Base-by-base conservation (phyloP, 495 filamentous ascomycete genomes). In the Pseudomonodictys pantanalensis region DNA sequence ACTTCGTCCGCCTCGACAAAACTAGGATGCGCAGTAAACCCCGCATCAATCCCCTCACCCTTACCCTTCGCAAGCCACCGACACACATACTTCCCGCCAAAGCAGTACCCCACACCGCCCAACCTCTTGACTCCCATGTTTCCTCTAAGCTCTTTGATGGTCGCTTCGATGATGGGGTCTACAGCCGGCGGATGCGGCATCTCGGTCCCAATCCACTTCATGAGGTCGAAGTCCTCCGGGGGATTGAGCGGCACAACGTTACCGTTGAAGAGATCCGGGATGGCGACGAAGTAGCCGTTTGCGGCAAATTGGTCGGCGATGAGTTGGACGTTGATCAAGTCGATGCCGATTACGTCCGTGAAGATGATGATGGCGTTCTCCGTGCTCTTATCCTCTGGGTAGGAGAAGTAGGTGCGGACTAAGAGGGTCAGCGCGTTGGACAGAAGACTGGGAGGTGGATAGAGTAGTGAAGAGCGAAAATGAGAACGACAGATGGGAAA, bases 301-400 rank as follows among this genome's bases (percentile, higher is more conserved):
- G 82, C 84, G 56, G 91, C 91, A 60, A 81, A 90, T 70, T 90
- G 86, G 76, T 95, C 90, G 56, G 89, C 90, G 56, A 92, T 77
- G 29, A 96, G 81, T 76, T 92, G 78, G 68, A 82, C 77, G 75
- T 95, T 95, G 70, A 81, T 75, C 78, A 83, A 90, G 71, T 89
- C 81, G 58, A 81, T 43, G 74, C 82, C 76, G 29, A 76, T 68
- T 20, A 75, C 66, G 48, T 76, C 74, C 22, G 52, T 71, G 5
- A 77, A 46, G 45, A 76, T 65, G 15, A 77, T 64, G 57, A 77
- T 73, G 54, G 77, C 76, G 26, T 76, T 75, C 38, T 65, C 45
- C 9, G 74, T 75, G 58, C 56, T 62, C 59, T 71, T 75, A 64
- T 73, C 63, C 32, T 72, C 52, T 23, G 73, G 71, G 54, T 75